Conservation (phyloP, 2,329 filamentous ascomycete genomes). For the Colletotrichum sp. region DNA sequence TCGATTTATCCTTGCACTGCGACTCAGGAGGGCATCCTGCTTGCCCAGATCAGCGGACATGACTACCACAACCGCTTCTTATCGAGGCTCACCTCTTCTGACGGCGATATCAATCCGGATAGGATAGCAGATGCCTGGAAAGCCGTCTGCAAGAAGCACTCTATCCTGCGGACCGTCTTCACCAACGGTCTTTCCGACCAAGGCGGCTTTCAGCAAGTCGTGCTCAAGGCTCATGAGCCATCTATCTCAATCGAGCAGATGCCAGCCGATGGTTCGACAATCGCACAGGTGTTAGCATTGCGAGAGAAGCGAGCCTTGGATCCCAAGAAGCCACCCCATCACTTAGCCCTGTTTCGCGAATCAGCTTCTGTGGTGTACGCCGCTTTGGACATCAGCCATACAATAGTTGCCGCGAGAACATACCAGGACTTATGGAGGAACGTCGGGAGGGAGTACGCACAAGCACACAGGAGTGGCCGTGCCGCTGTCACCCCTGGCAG, state of each 20-base stretch:
- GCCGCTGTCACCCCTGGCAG: not conserved
- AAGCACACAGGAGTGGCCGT: rapidly evolving
- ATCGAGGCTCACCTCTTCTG: not conserved
- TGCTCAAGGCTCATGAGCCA: not conserved
- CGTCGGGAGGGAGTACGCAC: not conserved
- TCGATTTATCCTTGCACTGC: not conserved
- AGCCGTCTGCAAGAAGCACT: not conserved
- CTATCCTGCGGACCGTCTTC: not conserved
- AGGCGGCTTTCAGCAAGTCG: not conserved
- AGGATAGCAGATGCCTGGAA: not conserved
- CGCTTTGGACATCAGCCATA: rapidly evolving
- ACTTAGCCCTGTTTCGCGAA: not conserved
- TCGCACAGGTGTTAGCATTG: not conserved
- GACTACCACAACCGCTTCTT: not conserved
- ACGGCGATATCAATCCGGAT: not conserved
- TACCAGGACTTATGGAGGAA: not conserved
- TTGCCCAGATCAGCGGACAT: not conserved
- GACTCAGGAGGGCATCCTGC: not conserved
- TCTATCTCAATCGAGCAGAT: not conserved
- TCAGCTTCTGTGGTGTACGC: not conserved
- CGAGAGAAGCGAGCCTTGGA: not conserved
- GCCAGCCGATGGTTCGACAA: not conserved
- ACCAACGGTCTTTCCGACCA: not conserved
- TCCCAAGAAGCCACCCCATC: not conserved
- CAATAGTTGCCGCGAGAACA: not conserved